Evolutionary conservation across 352 stramenopile genomes (phyloP), one percentile per base, ranked within the genome.

Genomic region (Phytophthora multivora): DNA sequence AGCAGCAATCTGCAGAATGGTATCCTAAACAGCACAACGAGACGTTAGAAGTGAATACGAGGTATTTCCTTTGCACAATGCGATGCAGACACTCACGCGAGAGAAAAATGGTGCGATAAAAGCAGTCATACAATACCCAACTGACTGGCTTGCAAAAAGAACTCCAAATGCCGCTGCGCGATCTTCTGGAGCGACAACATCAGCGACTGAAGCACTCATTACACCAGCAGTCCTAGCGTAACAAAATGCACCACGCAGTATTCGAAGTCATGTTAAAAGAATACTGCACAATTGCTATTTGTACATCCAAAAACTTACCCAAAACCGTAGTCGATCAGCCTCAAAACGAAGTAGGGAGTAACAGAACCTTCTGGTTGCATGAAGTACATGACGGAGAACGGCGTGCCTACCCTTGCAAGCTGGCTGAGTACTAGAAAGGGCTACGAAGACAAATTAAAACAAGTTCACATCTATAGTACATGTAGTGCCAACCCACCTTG

Each of bases 321-420:
- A 51, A 91, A 89, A 11, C 80, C 72, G n/a, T 63, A 80, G 53
- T 82, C 75, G 16, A 90, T 64, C 28, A 94, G 80, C 16, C 70
- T 76, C 5, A 92, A 60, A 9, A 79, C 26, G 12, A 89, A 90
- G 46, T 88, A 94, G 4, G 82, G 79, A 23, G 51, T 71, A 46
- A 94, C 92, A 16, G 79, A 74, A 10, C 82, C 80, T 19, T 55
- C 52, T 19, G 66, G 74, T 26, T 90, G 63, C 52, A 77, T 79
- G 51, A 92, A 91, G 40, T 80, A 87, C 58, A 92, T 84, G 42
- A 91, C 67, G 16, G 83, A 75, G 43, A 92, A 91, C 12, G 83
- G 86, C 10, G 77, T 75, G 4, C 75, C 74, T 31, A 91, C 33
- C 9, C 81, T 79, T 25, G 78, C 62, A 19, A 90, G 21, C 53